Conservation (phyloP, 306 rosid genomes). For the Datisca glomerata region DNA sequence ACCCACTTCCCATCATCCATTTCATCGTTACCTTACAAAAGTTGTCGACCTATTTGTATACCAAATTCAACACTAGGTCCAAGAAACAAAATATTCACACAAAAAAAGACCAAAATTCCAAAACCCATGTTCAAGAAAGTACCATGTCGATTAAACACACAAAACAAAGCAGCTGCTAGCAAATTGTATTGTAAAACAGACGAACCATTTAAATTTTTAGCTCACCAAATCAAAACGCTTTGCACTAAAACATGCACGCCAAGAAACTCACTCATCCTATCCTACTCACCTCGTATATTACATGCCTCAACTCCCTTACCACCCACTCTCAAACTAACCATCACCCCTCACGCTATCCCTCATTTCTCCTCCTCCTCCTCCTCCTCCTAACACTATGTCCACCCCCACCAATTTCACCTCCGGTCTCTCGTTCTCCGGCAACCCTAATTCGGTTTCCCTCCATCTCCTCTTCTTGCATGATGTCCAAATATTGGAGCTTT, state of each 20-base stretch:
- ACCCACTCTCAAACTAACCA: slow-evolving; percentile 6
- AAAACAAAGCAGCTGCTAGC: no score
- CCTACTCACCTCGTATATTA: slow-evolving; percentile 12
- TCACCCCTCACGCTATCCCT: neutral
- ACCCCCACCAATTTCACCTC: slow-evolving; percentile 18
- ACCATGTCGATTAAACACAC: no score
- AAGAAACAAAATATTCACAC: no score
- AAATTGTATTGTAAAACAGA: no score
- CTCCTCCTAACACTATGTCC: slow-evolving; percentile 29
- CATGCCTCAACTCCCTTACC: slow-evolving; percentile 16
- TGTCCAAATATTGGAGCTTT: slow-evolving; percentile 44
- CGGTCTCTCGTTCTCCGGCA: neutral
- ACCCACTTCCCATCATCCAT: slow-evolving; percentile 29
- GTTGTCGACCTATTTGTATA: neutral
- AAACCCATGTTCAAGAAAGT: no score
- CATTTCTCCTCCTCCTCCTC: slow-evolving; percentile 21
- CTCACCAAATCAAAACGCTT: slow-evolving; percentile 61
- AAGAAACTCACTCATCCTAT: slow-evolving; percentile 19
- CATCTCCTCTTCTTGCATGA: slow-evolving; percentile 17
- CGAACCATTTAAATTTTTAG: slow-evolving; percentile 30
- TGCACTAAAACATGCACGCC: slow-evolving; percentile 35
- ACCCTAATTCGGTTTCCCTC: slow-evolving; percentile 6
- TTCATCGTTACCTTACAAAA: neutral
- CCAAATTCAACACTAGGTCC: no score
- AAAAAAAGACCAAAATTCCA: no score